Percentiles rank a stretch among this genome's conserved stretches.
These are phyloP conservation scores for Monosporozyma solicola DNA, from an alignment of 805 yeast species.

Conservation along the genomic window DNA sequence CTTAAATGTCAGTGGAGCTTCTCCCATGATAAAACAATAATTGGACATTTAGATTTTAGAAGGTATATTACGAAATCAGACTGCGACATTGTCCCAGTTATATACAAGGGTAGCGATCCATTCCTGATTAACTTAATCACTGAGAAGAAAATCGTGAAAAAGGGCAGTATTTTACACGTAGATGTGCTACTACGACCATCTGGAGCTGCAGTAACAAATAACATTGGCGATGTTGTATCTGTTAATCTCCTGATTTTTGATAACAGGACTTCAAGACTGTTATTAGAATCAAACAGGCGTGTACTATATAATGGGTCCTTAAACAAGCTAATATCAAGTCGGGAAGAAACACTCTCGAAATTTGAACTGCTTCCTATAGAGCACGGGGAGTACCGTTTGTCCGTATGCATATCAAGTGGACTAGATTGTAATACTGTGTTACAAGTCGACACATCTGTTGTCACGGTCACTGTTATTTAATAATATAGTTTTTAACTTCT, in stretches of 20 bases:
- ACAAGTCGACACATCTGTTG: conserved; percentile 8
- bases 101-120: conserved; percentile 16
- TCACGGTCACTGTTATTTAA: conserved; percentile 2
- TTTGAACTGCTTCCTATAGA: conserved; percentile 55
- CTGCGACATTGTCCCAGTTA: conserved; percentile 14
- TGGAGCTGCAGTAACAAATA: background rate
- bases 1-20: conserved; percentile 59
- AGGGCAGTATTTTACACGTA: conserved; percentile 12
- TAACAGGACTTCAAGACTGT: conserved; percentile 14
- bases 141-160: conserved; percentile 4
- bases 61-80: conserved; percentile 23
- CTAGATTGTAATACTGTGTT: conserved; percentile 4
- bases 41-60: conserved; percentile 20
- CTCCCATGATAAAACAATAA: conserved; percentile 7
- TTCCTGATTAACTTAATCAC: conserved; percentile 12
- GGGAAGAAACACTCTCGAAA: conserved; percentile 37
- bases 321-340: conserved; percentile 35
- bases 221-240: background rate
- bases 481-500: background rate
- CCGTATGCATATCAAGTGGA: conserved; percentile 24
- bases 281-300: conserved; percentile 39
- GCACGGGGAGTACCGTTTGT: conserved; percentile 78
- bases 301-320: conserved; percentile 65
- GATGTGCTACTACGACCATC: conserved; percentile 9
- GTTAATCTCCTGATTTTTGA: conserved; percentile 18